Percentiles rank a stretch among this genome's conserved stretches.
These are phyloP conservation scores for Dioscorea dumetorum DNA, from an alignment of 106 monocot genomes.

Conservation along the genomic window DNA sequence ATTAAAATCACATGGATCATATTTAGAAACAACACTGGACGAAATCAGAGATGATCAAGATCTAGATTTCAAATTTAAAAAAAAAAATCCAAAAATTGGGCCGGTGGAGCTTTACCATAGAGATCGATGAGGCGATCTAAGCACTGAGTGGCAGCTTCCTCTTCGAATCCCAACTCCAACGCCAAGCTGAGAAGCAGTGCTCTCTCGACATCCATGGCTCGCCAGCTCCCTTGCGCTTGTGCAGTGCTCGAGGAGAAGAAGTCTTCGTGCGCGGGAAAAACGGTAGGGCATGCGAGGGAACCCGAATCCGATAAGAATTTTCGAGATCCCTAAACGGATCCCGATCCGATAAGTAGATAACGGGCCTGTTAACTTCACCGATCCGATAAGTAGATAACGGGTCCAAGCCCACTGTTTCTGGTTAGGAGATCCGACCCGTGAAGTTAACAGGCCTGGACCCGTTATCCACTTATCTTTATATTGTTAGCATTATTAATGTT, in stretches of 20 bases:
- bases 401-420: neutral
- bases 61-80: neutral
- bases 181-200: slow-evolving; percentile 74
- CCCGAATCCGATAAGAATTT: neutral
- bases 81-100: too few species aligned
- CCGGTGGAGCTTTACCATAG: slow-evolving; percentile 41
- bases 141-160: slow-evolving; percentile 51
- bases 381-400: neutral
- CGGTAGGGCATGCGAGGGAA: neutral
- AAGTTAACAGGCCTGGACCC: neutral
- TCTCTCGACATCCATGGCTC: slow-evolving; percentile 52
- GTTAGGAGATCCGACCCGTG: neutral
- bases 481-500: too few species aligned
- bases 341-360: neutral
- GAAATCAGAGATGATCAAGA: neutral
- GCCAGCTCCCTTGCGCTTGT: slow-evolving; percentile 11
- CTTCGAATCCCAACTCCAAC: slow-evolving; percentile 70
- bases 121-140: slow-evolving; percentile 71
- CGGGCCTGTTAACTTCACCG: neutral
- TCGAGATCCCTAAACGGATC: neutral
- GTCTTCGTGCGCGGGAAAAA: slow-evolving; percentile 3
- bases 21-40: neutral
- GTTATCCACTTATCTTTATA: neutral
- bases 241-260: neutral
- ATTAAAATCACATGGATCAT: neutral